Conservation (phyloP, 192 early-diverging fungal species). For the Martensiomyces pterosporus region DNA sequence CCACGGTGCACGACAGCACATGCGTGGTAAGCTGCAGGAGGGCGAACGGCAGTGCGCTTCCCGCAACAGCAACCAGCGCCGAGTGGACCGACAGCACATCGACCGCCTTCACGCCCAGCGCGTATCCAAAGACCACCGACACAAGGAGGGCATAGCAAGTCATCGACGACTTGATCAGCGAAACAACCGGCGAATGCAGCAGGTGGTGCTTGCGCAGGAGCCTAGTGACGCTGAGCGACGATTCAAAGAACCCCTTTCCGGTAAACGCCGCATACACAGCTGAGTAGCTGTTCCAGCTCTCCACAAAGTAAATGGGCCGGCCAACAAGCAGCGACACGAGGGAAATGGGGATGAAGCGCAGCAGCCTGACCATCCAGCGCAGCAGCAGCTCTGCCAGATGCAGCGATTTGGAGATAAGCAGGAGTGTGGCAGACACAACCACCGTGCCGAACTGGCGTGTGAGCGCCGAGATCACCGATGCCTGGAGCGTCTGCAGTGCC, state of each 20-base stretch:
- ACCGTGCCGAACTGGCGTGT: slow-evolving; percentile 38
- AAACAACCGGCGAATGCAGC: slow-evolving; percentile 43
- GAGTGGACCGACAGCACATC: slow-evolving; percentile 18
- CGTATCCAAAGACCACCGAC: slow-evolving; percentile 34
- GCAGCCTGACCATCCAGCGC: slow-evolving; percentile 27
- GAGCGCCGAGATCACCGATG: slow-evolving; percentile 30
- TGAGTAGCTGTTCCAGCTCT: slow-evolving; percentile 34
- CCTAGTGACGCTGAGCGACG: slow-evolving; percentile 17
- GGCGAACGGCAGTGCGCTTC: slow-evolving; percentile 37
- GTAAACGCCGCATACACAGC: slow-evolving; percentile 41
- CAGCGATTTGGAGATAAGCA: slow-evolving; percentile 26
- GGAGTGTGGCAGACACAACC: slow-evolving; percentile 24
- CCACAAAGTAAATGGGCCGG: slow-evolving; percentile 27
- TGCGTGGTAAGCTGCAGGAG: slow-evolving; percentile 43
- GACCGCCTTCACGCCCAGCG: slow-evolving; percentile 26
- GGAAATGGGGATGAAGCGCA: slow-evolving; percentile 27
- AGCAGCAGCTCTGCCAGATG: slow-evolving; percentile 30
- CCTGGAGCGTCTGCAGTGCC: slow-evolving; percentile 40
- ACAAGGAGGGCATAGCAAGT: slow-evolving; percentile 39
- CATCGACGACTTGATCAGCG: slow-evolving; percentile 42
- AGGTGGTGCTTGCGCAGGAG: slow-evolving; percentile 33
- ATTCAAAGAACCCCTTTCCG: slow-evolving; percentile 39
- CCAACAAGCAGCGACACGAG: slow-evolving; percentile 32
- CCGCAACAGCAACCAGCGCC: slow-evolving; percentile 25
- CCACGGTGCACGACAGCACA: slow-evolving; percentile 39